Evolutionary conservation across 2,329 filamentous ascomycete genomes (phyloP), one percentile per base, ranked within the genome.

Genomic region (Neofusicoccum cordaticola): DNA sequence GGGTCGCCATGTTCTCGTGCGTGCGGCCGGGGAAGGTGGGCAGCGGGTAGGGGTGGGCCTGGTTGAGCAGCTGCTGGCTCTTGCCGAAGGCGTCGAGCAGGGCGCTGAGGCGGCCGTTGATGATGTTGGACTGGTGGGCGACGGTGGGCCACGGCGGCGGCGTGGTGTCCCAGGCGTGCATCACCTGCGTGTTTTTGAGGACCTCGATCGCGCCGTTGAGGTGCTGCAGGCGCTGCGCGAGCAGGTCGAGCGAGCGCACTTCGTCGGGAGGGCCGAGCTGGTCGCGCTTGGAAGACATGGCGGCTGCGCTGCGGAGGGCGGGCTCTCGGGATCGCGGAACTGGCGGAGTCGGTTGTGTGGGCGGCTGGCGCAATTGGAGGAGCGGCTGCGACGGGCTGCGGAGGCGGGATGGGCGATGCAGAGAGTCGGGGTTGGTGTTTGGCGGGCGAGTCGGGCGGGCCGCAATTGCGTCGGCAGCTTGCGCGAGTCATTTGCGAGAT

Each of bases 1-100:
- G 86, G 31, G 85, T 82, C 1, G 94, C 83, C 56, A 74, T 71
- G 1, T 74, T 79, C 74, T 77, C 74, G 84, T 88, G 69, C 85
- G 88, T 42, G 86, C 89, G 4, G 19, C 73, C 76, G 87, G 92
- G 77, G 86, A 95, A 74, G 17, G 88, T 88, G 2, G 91, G 90
- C 12, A 88, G 87, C 0, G 92, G 92, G 73, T 91, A 92, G 22
- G 91, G 85, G 68, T 90, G 89, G 60, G 92, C 83, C 63, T 87
- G 86, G 64, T 83, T 84, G 67, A 96, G 87, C 51, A 92, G 84
- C 47, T 88, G 84, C 45, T 85, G 80, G 71, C 93, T 85, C 62
- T 88, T 84, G 67, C 82, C 82, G 52, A 92, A 81, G 70, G 88
- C 84, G 44, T 88, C 83, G 65, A 88, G 85, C 66, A 94, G 83